Evolutionary conservation across 2,329 filamentous ascomycete species (phyloP).

Genomic region (Ascosphaera aggregata): DNA sequence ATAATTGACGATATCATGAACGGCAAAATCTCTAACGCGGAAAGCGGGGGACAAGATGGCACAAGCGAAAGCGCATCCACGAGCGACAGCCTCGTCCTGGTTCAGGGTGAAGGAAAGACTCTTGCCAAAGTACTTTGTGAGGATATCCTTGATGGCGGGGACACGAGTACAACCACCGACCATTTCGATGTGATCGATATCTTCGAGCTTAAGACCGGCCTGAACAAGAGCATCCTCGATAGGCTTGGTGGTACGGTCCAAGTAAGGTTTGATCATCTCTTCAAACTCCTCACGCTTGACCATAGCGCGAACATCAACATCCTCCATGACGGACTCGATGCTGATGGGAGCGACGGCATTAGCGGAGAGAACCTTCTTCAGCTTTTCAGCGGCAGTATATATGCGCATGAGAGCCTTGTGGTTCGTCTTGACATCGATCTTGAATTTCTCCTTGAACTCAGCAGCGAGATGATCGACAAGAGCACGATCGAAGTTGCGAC

Average conservation of each 20-base stretch:
- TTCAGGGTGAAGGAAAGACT: constrained; percentile 86
- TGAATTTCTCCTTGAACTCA: constrained; percentile 95
- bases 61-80: constrained; percentile 92
- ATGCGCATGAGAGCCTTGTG: constrained; percentile 76
- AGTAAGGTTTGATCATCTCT: constrained; percentile 63
- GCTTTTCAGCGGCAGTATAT: constrained; percentile 73
- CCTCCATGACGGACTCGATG: constrained; percentile 98
- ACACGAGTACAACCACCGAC: constrained; percentile 91
- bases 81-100: constrained; percentile 89
- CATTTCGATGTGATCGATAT: constrained; percentile 84
- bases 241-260: constrained; percentile 47
- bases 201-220: constrained; percentile 70
- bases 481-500: constrained; percentile 89
- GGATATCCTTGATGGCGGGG: constrained; percentile 70
- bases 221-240: constrained; percentile 87
- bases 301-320: constrained; percentile 71
- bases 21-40: constrained; percentile 92
- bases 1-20: constrained; percentile 95
- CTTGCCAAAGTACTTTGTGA: constrained; percentile 85
- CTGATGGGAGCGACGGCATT: constrained; percentile 83
- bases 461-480: constrained; percentile 84
- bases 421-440: constrained; percentile 83
- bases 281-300: constrained; percentile 90
- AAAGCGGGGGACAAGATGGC: constrained; percentile 94
- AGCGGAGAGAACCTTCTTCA: constrained; percentile 95